Conservation (phyloP, 106 monocot genomes). For the Cymbidium sinense region DNA sequence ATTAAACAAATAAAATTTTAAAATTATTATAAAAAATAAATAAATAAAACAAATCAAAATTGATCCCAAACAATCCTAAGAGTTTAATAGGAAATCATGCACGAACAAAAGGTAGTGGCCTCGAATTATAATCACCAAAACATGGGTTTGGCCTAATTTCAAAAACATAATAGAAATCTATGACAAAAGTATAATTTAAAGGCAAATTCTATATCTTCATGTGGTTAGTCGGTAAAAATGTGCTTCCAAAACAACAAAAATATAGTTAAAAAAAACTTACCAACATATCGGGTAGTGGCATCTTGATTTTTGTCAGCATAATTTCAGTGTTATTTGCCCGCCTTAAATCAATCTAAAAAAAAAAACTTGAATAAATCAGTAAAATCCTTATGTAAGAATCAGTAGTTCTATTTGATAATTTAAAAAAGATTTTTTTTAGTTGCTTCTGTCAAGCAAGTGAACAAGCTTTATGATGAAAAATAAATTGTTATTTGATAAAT, state of each 20-base stretch:
- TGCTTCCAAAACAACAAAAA: neutral
- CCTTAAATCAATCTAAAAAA: slow-evolving; percentile 71
- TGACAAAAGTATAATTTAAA: neutral
- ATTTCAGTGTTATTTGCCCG: slow-evolving; percentile 93
- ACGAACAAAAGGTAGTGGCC: neutral
- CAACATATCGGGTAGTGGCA: slow-evolving; percentile 93
- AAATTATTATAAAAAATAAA: no score
- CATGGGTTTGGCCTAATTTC: neutral
- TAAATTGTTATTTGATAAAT: neutral
- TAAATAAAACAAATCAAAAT: no score
- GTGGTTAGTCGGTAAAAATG: neutral
- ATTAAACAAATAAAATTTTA: no score
- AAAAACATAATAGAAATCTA: neutral
- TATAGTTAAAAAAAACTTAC: slow-evolving; percentile 24
- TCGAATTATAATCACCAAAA: neutral
- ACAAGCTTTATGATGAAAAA: neutral
- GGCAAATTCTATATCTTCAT: neutral
- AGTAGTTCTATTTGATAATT: neutral
- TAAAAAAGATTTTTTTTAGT: neutral
- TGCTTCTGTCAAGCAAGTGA: neutral
- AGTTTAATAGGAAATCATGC: neutral
- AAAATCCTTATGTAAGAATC: neutral
- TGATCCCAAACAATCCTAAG: no score
- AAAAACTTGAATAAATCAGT: neutral
- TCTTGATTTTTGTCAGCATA: slow-evolving; percentile 97